phyloP scores from a whole-genome alignment of 106 monocot species.

The Dioscorea dumetorum region DNA sequence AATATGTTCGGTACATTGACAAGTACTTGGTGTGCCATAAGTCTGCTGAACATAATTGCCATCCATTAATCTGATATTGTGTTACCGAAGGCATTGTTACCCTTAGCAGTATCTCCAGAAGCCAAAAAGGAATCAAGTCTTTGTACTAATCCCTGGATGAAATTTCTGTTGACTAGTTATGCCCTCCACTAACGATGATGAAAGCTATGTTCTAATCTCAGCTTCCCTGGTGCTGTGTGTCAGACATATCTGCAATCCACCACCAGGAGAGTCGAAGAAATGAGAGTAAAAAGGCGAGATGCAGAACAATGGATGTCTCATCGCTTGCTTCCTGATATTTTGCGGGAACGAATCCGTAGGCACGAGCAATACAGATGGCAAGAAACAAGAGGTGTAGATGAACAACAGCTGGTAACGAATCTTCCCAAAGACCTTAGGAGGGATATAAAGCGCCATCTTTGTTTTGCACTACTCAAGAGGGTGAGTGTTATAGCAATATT shows the following conservation, averaged over 20 bases:
- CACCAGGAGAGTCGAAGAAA: conserved; percentile 86
- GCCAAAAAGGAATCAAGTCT: no score
- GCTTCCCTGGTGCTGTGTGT: neutral
- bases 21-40: no score
- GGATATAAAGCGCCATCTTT: conserved; percentile 93
- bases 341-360: conserved; percentile 76
- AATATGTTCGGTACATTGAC: no score
- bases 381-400: conserved; percentile 93
- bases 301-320: conserved; percentile 97
- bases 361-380: conserved; percentile 96
- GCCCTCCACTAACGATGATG: no score
- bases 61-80: no score
- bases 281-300: conserved; percentile 92
- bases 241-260: conserved; percentile 94
- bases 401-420: conserved; percentile 61
- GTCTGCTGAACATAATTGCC: no score
- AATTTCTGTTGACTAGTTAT: no score
- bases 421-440: conserved; percentile 94
- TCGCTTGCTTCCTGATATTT: conserved; percentile 72
- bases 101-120: no score
- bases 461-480: conserved; percentile 70
- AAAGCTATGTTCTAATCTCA: neutral
- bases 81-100: no score
- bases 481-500: conserved; percentile 17
- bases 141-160: no score